Base-by-base conservation (phyloP, 768 basidiomycete species). In the Tricholoma furcatifolium region DNA sequence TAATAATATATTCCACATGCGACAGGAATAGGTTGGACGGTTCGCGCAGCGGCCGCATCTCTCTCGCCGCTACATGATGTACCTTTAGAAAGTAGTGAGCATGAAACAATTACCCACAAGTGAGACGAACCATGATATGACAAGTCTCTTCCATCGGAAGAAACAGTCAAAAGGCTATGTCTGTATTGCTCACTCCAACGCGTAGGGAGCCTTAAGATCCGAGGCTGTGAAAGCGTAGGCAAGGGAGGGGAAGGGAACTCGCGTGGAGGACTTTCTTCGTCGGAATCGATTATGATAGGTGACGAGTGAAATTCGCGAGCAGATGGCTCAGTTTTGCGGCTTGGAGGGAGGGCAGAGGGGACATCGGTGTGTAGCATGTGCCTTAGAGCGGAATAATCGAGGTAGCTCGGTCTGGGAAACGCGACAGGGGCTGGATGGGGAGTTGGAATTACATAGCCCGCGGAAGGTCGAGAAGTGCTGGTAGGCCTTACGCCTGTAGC, bases 1-100 rank as follows among this genome's bases (percentile, higher is more conserved):
- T 87, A 99, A 68, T 98, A 99, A 65, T 92, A 96, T 50, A 98
- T 84, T 20, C 95, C 97, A 60, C 90, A 90, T 10, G 87, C 85
- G 0, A 86, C 76, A 2, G 95, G 95, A 43, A 96, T 87, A 1
- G 87, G 81, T 58, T 83, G 73, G 40, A 80, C 81, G 0, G 95
- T 85, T 46, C 93, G 81, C 4, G 90, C 88, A 38, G 93, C 79
- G 10, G 91, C 91, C 0, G 93, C 92, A 50, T 96, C 93, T 53
- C 83, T 83, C 51, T 94, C 91, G 11, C 82, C 83, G 47, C 70
- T 78, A 53, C 74, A 75, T 8, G 78, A 75, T 11, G 76, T 69
- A 50, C 85, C 83, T 80, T 38, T 45, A 43, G 24, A 55, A 35
- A 10, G 54, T n/a, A 42, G 18, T 17, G 47, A 48, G 21, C 35